Percentiles rank a stretch among this genome's conserved stretches.
These are phyloP conservation scores for Marvania coccoides DNA, from an alignment of 139 green algal genomes.

Conservation along the genomic window DNA sequence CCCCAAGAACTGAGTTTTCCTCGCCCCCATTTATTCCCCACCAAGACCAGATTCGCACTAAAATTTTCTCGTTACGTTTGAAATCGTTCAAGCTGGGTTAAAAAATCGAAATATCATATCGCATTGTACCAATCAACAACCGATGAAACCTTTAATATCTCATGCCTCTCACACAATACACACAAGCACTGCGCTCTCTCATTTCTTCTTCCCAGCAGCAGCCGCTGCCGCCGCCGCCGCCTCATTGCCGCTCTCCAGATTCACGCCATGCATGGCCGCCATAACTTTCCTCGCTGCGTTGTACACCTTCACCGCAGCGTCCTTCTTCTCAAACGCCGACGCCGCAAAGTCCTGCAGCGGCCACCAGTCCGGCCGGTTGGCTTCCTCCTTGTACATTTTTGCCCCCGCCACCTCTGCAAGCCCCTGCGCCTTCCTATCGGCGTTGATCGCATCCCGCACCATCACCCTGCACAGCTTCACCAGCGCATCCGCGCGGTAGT, in stretches of 20 bases:
- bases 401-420: neutral
- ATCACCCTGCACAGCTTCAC: neutral
- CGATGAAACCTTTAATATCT: no score
- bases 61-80: no score
- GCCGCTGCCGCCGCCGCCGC: neutral
- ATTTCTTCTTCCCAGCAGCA: neutral
- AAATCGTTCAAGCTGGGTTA: no score
- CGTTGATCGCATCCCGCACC: slow-evolving; percentile 1
- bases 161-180: no score
- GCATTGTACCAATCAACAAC: no score
- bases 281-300: slow-evolving; percentile 5
- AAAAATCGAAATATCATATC: no score
- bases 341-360: neutral
- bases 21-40: no score
- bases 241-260: neutral
- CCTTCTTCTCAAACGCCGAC: slow-evolving; percentile 4
- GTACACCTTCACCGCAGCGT: neutral
- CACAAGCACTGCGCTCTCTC: no score
- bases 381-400: slow-evolving; percentile 7
- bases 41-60: no score
- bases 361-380: slow-evolving; percentile 8
- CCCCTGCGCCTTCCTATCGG: neutral
- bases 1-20: no score
- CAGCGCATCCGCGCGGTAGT: neutral
- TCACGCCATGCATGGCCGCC: slow-evolving; percentile 9